phyloP scores from a whole-genome alignment of 352 stramenopile species.

The Globisporangium nunn region DNA sequence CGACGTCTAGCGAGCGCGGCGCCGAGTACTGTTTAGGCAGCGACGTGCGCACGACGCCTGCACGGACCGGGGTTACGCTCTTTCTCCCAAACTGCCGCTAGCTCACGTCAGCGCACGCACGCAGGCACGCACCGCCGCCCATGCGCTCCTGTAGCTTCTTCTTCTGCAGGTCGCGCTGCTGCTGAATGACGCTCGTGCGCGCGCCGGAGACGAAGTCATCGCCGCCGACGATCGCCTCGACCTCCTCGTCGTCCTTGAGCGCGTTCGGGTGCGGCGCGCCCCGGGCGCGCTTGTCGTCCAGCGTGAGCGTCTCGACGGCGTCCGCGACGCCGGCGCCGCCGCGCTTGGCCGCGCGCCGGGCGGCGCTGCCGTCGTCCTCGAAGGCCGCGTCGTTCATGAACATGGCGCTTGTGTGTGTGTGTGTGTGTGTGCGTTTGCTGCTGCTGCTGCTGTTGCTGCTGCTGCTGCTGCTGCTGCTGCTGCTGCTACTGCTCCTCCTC shows the following conservation, averaged over 20 bases:
- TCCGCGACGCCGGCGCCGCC: conserved; percentile 36
- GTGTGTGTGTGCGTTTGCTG: no score
- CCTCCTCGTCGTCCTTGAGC: conserved; percentile 73
- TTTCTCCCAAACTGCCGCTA: no score
- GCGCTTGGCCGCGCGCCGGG: conserved; percentile 17
- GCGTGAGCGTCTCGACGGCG: conserved; percentile 49
- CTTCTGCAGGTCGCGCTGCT: conserved; percentile 81
- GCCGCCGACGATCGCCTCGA: conserved; percentile 44
- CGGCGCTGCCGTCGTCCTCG: conserved; percentile 39
- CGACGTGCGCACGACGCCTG: conserved; percentile 68
- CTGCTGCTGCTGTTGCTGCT: background rate
- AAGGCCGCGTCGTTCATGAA: conserved; percentile 81
- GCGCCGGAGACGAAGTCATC: conserved; percentile 54
- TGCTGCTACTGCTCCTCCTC: no score
- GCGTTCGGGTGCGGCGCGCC: conserved; percentile 58
- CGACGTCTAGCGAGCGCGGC: conserved; percentile 60
- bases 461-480: no score
- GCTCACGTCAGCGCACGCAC: no score
- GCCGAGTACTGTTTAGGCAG: conserved; percentile 76
- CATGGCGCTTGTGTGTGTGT: conserved; percentile 24
- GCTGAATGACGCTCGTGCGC: conserved; percentile 73
- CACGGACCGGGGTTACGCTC: background rate
- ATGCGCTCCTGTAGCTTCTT: conserved; percentile 84
- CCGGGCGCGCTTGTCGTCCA: conserved; percentile 40
- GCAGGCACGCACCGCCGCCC: conserved; percentile 40